phyloP scores from a whole-genome alignment of 129 eudicot species.

The Heracleum sosnowskyi region DNA sequence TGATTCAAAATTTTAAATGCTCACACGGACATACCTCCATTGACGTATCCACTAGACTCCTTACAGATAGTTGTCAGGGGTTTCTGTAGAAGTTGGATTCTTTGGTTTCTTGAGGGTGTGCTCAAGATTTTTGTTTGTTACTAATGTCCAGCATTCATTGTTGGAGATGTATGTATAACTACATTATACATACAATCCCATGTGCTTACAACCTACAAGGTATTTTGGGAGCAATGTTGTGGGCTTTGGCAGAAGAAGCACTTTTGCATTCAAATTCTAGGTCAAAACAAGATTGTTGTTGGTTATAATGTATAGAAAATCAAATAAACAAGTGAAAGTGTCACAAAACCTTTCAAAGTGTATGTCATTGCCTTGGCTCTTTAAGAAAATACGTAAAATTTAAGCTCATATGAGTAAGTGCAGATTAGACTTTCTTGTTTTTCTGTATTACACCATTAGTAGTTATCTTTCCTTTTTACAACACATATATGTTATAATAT shows the following conservation, averaged over 20 bases:
- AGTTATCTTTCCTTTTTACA: neutral
- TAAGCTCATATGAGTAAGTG: neutral
- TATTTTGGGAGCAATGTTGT: neutral
- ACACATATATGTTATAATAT: neutral
- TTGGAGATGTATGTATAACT: too few relatives aligned
- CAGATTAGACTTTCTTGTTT: neutral
- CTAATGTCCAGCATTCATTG: too few relatives aligned
- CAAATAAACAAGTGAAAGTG: neutral
- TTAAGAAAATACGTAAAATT: neutral
- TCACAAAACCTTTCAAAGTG: neutral
- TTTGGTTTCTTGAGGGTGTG: neutral
- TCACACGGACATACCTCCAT: neutral
- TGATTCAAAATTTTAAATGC: neutral
- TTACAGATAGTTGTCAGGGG: neutral
- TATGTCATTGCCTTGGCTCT: neutral
- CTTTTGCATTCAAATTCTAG: neutral
- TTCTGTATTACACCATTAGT: neutral
- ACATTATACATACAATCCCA: neutral
- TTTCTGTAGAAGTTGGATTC: neutral
- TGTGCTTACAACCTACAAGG: neutral
- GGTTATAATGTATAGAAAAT: too few relatives aligned
- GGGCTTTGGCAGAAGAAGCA: conserved; percentile 5
- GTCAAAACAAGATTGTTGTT: neutral
- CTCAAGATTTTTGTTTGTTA: neutral
- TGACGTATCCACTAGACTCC: neutral